Percentiles rank a stretch among this genome's conserved stretches.
Conservation (phyloP, 2,329 filamentous ascomycete species). For the Verticillium tricorpus region DNA sequence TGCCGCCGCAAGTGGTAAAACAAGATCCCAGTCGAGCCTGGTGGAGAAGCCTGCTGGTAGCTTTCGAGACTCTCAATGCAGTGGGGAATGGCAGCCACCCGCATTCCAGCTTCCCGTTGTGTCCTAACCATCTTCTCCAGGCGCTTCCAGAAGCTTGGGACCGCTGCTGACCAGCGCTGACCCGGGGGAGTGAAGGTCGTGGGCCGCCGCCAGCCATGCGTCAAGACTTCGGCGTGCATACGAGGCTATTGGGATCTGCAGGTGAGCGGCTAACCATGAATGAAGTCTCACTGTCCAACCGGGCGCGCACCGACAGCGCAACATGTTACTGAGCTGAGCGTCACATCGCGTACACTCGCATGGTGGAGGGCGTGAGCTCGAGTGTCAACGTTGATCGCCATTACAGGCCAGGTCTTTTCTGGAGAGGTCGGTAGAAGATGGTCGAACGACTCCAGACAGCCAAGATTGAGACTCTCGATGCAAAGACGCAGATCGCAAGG, state of each 20-base stretch:
- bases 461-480: too few relatives aligned
- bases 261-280: background rate
- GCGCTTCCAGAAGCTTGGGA: background rate
- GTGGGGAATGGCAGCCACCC: background rate
- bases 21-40: too few relatives aligned
- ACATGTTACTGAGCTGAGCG: background rate
- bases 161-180: background rate
- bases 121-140: background rate
- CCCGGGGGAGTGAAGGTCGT: background rate
- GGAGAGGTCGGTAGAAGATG: too few relatives aligned
- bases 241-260: background rate
- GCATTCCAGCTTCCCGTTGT: background rate
- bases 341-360: too few relatives aligned
- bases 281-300: background rate
- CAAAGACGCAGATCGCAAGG: too few relatives aligned
- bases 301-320: background rate
- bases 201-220: conserved; percentile 4
- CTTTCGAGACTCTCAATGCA: background rate
- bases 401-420: too few relatives aligned
- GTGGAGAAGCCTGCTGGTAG: too few relatives aligned
- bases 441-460: too few relatives aligned
- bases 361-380: too few relatives aligned
- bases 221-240: conserved; percentile 4
- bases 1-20: background rate
- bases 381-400: too few relatives aligned